Base-by-base conservation (phyloP, 1,139 yeast genomes). In the Pichia sp. region DNA sequence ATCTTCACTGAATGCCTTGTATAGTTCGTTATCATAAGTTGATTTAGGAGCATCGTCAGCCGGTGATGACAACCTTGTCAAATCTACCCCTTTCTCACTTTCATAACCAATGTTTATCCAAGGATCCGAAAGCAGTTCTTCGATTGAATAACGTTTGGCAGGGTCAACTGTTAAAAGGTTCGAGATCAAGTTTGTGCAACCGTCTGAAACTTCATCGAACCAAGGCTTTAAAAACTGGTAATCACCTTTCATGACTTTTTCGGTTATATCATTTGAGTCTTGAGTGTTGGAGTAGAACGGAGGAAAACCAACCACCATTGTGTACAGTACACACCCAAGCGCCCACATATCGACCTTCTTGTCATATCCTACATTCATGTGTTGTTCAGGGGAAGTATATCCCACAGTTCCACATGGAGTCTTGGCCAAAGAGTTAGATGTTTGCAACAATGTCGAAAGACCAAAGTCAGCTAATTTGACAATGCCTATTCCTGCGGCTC, bases 401-500 rank as follows among this genome's bases (percentile, higher is more conserved):
- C 85, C 85, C 30, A 80, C 84, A 8, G 85, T 81, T 36, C 85
- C 85, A 67, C 85, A 81, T 1, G 85, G 85, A 3, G 85, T 81
- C 62, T 79, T 80, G 47, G 85, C 82, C 60, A 66, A 58, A 43
- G 60, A 62, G 62, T 79, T 79, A 61, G 79, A 80, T 8, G 54
- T 43, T 26, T 54, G 53, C 48, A 81, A 73, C 58, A 79, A 80
- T 60, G 81, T 81, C 7, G 83, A 78, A 47, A 81, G 71, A 2
- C 85, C 85, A 63, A 81, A 81, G 65, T 81, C 98, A 0, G 97
- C 97, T 56, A 92, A 74, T 67, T 90, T 90, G 53, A 92, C 87
- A 6, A 75, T 67, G 7, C 98, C 97, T 57, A 92, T 85, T 23
- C 93, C 89, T 51, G 96, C 98, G 30, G 95, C 90, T 47, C 99